Evolutionary conservation across 2,329 filamentous ascomycete genomes (phyloP), one percentile per base, ranked within the genome.

Genomic region (Hypoxylon sp.): DNA sequence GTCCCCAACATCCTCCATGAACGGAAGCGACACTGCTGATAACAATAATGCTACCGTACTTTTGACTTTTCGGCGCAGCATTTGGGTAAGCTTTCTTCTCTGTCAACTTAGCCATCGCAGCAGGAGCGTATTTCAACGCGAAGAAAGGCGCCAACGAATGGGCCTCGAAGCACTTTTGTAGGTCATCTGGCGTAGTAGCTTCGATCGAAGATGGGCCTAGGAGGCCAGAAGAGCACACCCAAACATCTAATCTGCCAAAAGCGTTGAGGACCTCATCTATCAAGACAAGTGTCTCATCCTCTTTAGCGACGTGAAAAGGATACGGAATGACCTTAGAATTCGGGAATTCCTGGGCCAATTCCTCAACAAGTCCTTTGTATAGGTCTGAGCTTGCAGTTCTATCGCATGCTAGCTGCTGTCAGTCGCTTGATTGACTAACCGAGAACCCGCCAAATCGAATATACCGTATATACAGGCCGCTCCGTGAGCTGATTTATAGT

Each of bases 31-130:
- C 86, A 48, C 81, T 84, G 17, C 83, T 83, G 2, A 90, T 86
- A n/a, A 90, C 86, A 46, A 90, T 83, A 63, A 90, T 89, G 69
- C 83, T 86, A 2, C 88, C 88, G 72, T 90, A 90, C n/a, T 82
- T 80, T 52, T 84, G 81, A 70, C 85, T 84, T 72, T 90, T 90
- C 0, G 86, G 86, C 11, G 86, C 85, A 0, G 88, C 88, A 71
- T 90, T 90, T 0, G 86, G 81, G 72, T 90, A 90, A 46, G 84
- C 82, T 67, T 85, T 77, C 66, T 77, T 85, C 0, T 83, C 80
- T 0, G 85, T 85, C 5, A 84, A 83, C 75, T 90, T 90, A 17
- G 79, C 82, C 88, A 90, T 90, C 1, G 89, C 88, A 2, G 87
- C 84, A 0, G 88, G 87, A 0, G 87, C 87, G 72, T 90, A 89